Evolutionary conservation across 148 eudicot genomes (phyloP), one percentile per base, ranked within the genome.

Genomic region (Dianthus caryophyllus): DNA sequence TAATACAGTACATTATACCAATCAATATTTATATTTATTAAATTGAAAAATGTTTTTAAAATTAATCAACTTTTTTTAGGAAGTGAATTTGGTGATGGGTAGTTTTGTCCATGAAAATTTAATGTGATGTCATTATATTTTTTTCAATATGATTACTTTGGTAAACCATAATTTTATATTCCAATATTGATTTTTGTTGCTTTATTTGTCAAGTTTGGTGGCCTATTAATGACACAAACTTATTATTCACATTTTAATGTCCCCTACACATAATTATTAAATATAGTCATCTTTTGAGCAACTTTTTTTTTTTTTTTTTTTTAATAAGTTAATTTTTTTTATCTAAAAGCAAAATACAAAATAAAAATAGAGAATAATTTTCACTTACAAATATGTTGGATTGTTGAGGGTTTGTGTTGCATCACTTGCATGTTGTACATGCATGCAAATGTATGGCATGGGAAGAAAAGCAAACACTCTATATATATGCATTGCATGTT

Each of bases 31-130:
- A 31, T 14, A 47, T 12, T 46, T 20, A 60, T 16, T 9, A 20
- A 8, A n/a, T 48, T 49, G 11, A 39, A 38, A 14, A 53, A 30
- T n/a, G n/a, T n/a, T n/a, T n/a, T 2, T 10, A 7, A 2, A 39
- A 74, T 68, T 46, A 44, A 52, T 48, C n/a, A 56, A 39, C 39
- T 52, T 75, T 69, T 61, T 70, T 76, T 72, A 14, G n/a, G 73
- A 53, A 67, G 64, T 73, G 75, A 76, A 78, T 76, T 80, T 80
- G 80, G 75, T 70, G 66, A 66, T 80, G 83, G 83, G 83, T 76
- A 80, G 77, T 72, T 80, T 72, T 65, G 80, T 76, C 80, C 70
- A 67, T 79, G n/a, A 21, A 27, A 72, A 30, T 52, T 58, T 65
- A 29, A n/a, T 69, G 74, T 65, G 66, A 72, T 76, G 71, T 53